Base-by-base conservation (phyloP, 164 flowering plant genomes). In the Vitis labrusca region DNA sequence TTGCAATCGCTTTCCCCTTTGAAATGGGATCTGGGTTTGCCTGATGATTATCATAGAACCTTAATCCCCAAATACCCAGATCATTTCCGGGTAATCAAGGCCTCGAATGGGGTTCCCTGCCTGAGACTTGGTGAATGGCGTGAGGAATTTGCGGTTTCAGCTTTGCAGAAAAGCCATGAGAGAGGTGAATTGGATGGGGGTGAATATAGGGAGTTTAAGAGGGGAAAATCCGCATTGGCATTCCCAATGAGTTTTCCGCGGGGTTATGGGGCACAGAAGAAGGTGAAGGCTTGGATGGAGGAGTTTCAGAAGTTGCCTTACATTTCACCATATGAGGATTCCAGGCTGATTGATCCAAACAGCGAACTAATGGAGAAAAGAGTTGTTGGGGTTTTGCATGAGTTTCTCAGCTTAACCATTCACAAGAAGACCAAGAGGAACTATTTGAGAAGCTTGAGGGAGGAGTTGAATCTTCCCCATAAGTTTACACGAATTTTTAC, bases 291-390 rank as follows among this genome's bases (percentile, higher is more conserved):
- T 37, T 95, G 99, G 98, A 93, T 95, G 99, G 92, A 88, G 37
- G 97, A 91, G 75, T 95, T 93, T 81, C 93, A 95, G 68, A 90
- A 87, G 78, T 74, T 95, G 59, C 97, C 99, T 1, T 93, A 95
- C 75, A 86, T 93, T 71, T 95, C 99, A 0, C 97, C 98, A 0
- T 95, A 95, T 76, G 98, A 91, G 75, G 94, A 91, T 71, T 86
- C 87, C 2, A 74, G 78, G 12, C 73, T 79, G 23, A 85, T 95
- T 59, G 97, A 93, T 69, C 94, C 92, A 0, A 74, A 75, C n/a
- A 95, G 98, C 61, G 96, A 95, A 23, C 81, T 95, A 17, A 93
- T 95, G 99, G 99, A 95, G 91, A 95, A 93, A 71, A 72, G 97
- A 59, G 92, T 92, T 52, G 97, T 95, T 59, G 99, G 97, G 47